Conservation (phyloP, 208 protist species). For the Acanthamoeba triangularis region DNA sequence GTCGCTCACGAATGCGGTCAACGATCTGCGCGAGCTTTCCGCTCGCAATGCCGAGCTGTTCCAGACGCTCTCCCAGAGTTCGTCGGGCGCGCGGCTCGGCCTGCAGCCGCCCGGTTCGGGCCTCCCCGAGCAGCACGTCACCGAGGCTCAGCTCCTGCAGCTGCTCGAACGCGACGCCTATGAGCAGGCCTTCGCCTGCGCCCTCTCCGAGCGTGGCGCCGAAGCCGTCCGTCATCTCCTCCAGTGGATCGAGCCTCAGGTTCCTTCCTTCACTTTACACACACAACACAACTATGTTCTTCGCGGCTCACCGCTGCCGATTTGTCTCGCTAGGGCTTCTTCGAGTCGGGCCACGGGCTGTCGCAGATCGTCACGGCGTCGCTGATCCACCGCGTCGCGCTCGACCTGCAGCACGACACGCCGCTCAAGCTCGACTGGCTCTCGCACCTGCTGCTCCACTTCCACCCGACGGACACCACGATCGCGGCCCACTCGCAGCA, state of each 20-base stretch:
- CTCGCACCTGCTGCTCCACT: slow-evolving; percentile 50
- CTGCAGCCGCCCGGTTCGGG: slow-evolving; percentile 19
- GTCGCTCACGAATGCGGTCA: background rate
- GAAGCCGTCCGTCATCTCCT: slow-evolving; percentile 18
- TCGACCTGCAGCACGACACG: slow-evolving; percentile 24
- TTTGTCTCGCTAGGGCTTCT: slow-evolving; percentile 12
- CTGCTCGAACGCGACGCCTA: slow-evolving; percentile 27
- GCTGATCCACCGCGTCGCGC: slow-evolving; percentile 21
- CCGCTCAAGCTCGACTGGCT: slow-evolving; percentile 54
- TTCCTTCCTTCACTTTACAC: no score
- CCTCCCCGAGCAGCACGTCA: background rate
- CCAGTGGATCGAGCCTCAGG: slow-evolving; percentile 37
- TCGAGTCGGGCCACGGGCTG: slow-evolving; percentile 55
- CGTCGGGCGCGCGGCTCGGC: background rate
- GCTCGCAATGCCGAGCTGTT: slow-evolving; percentile 38
- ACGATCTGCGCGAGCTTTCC: slow-evolving; percentile 1
- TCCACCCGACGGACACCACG: slow-evolving; percentile 18
- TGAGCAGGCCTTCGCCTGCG: slow-evolving; percentile 50
- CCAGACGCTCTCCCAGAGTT: slow-evolving; percentile 1
- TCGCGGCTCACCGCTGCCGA: background rate
- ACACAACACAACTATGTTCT: background rate
- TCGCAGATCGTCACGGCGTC: slow-evolving; percentile 53
- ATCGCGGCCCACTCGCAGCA: slow-evolving; percentile 55
- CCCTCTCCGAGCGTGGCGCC: slow-evolving; percentile 27
- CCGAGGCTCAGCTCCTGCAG: slow-evolving; percentile 53